A percentile compares a stretch with the other conserved stretches of the same genome.
These are phyloP conservation scores for Suhomyces chickasaworum DNA, from an alignment of 1,139 yeast species.

Conservation along the genomic window DNA sequence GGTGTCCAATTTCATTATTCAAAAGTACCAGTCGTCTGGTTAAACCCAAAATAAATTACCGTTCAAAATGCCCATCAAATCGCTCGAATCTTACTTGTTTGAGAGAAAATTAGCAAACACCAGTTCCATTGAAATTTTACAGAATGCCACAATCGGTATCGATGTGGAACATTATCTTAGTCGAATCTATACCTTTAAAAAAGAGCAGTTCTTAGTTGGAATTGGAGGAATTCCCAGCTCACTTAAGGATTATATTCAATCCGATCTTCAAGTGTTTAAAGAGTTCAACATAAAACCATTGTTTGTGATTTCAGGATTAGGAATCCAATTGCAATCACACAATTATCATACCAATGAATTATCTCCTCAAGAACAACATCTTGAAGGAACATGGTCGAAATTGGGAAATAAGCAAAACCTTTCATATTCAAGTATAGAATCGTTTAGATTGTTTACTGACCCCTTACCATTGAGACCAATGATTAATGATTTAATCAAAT, in stretches of 20 bases:
- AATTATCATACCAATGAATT: slow-evolving; percentile 40
- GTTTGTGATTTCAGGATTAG: slow-evolving; percentile 69
- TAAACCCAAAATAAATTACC: background rate
- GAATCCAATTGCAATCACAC: slow-evolving; percentile 37
- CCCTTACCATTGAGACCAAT: slow-evolving; percentile 53
- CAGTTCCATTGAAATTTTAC: slow-evolving; percentile 65
- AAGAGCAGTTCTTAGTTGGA: slow-evolving; percentile 75
- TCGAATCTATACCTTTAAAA: slow-evolving; percentile 60
- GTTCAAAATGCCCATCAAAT: slow-evolving; percentile 53
- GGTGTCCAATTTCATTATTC: background rate
- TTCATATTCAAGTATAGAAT: slow-evolving; percentile 34
- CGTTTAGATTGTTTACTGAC: slow-evolving; percentile 49
- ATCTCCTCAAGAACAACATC: slow-evolving; percentile 48
- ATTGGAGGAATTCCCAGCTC: slow-evolving; percentile 82
- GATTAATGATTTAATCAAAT: slow-evolving; percentile 56
- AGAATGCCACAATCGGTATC: slow-evolving; percentile 74
- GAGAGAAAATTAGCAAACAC: slow-evolving; percentile 68
- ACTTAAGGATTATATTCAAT: slow-evolving; percentile 56
- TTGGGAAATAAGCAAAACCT: slow-evolving; percentile 31
- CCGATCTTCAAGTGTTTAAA: slow-evolving; percentile 63
- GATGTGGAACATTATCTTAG: slow-evolving; percentile 81
- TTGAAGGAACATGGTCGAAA: slow-evolving; percentile 50
- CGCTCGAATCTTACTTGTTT: slow-evolving; percentile 69
- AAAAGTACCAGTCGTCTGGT: background rate
- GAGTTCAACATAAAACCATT: slow-evolving; percentile 70